Conservation (phyloP, 768 basidiomycete genomes). For the Terana coerulea region DNA sequence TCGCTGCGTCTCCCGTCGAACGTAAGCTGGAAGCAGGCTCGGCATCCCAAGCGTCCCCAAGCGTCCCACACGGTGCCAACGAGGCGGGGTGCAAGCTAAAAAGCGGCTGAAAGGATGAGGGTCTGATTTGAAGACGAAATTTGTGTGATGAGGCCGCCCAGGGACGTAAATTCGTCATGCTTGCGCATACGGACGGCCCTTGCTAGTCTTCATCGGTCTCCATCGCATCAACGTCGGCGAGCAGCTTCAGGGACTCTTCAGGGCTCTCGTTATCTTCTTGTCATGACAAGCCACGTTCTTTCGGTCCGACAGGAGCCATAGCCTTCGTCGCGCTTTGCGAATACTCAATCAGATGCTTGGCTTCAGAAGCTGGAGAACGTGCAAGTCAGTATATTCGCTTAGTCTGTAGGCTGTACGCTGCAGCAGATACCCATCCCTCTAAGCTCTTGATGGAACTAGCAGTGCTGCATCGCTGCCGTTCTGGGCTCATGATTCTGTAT, state of each 20-base stretch:
- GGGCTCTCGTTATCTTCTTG: no score
- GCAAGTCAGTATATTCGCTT: no score
- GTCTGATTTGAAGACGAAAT: background rate
- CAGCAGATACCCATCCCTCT: background rate
- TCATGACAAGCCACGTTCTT: no score
- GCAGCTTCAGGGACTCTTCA: no score
- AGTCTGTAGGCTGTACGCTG: no score
- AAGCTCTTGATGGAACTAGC: background rate
- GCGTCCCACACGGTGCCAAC: background rate
- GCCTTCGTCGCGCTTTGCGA: background rate
- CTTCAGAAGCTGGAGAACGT: background rate
- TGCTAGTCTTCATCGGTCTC: no score
- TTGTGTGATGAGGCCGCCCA: background rate
- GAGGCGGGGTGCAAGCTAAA: background rate
- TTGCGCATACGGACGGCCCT: no score
- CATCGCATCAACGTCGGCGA: no score
- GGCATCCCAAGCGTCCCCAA: background rate
- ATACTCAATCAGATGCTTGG: background rate
- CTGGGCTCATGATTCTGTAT: background rate
- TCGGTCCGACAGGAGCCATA: no score
- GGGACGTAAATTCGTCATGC: background rate
- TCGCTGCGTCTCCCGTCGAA: background rate
- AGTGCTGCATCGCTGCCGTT: background rate
- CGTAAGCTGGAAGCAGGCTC: background rate
- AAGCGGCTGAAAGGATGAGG: background rate